Evolutionary conservation across 2,329 filamentous ascomycete species (phyloP).

Genomic region (Apiospora hydei): DNA sequence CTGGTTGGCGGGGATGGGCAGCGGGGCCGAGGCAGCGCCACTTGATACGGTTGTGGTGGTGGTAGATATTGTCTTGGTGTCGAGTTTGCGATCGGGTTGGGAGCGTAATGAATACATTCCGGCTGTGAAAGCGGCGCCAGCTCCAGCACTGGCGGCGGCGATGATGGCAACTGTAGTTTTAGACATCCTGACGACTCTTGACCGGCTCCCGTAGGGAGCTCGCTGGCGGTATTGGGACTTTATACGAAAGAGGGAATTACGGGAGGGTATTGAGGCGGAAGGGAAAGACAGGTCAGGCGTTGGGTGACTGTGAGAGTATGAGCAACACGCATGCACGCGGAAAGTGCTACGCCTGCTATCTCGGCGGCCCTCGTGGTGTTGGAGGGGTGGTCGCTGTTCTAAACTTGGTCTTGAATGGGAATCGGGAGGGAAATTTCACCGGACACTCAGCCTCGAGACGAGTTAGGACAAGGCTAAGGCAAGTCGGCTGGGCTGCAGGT

Average conservation of each 20-base stretch:
- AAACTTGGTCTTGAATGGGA: background rate
- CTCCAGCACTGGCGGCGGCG: conserved; percentile 77
- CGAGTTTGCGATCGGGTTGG: conserved; percentile 42
- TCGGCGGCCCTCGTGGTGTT: conserved; percentile 17
- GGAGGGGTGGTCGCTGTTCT: conserved; percentile 14
- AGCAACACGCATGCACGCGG: conserved; percentile 20
- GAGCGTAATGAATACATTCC: conserved; percentile 68
- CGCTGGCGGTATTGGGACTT: conserved; percentile 21
- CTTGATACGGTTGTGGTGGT: conserved; percentile 43
- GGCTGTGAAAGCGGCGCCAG: conserved; percentile 77
- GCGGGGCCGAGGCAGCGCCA: conserved; percentile 42
- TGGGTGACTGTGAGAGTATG: background rate
- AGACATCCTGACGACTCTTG: conserved; percentile 65
- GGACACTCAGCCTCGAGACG: background rate
- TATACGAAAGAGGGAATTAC: conserved; percentile 24
- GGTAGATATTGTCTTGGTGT: conserved; percentile 50
- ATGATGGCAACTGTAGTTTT: conserved; percentile 79
- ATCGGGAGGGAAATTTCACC: background rate
- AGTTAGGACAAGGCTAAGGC: conserved; percentile 14
- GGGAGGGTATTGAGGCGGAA: background rate
- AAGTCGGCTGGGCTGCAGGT: conserved; percentile 19
- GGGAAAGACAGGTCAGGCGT: conserved; percentile 5
- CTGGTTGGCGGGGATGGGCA: conserved; percentile 65
- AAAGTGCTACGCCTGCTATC: conserved; percentile 11
- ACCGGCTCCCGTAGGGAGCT: conserved; percentile 28